Percentiles rank a stretch among this genome's conserved stretches.
Conservation (phyloP, 1,284 basidiomycete genomes). For the Quambalaria eucalypti region DNA sequence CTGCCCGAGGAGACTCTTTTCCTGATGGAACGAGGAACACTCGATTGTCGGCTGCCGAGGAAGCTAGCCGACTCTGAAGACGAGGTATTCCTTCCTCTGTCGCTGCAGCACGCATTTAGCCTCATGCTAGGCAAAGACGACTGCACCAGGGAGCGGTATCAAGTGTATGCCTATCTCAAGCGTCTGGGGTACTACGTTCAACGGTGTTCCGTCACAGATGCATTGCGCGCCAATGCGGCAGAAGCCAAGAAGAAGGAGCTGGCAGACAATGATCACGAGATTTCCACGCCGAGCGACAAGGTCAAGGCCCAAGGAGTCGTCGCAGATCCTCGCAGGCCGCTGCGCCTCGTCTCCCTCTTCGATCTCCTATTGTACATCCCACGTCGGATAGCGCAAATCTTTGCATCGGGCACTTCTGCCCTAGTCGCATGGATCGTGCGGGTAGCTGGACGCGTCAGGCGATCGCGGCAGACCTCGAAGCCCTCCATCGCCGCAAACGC, state of each 20-base stretch:
- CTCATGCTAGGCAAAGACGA: constrained; percentile 71
- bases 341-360: constrained; percentile 21
- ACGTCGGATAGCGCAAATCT: constrained; percentile 16
- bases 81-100: constrained; percentile 58
- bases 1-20: constrained; percentile 90
- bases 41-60: constrained; percentile 54
- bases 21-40: constrained; percentile 69
- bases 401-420: constrained; percentile 3
- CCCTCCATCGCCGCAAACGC: too few relatives aligned
- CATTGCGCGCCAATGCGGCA: constrained; percentile 5
- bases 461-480: background rate
- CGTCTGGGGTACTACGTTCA: constrained; percentile 82
- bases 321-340: constrained; percentile 21
- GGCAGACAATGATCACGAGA: constrained; percentile 1
- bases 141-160: constrained; percentile 68
- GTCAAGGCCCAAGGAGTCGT: constrained; percentile 11
- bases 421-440: background rate
- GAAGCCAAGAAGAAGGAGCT: background rate
- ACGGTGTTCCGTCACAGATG: constrained; percentile 51
- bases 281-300: background rate
- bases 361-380: constrained; percentile 25
- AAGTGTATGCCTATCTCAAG: constrained; percentile 85
- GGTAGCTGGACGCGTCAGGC: background rate
- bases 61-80: constrained; percentile 57
- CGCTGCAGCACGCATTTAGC: constrained; percentile 76